Evolutionary conservation across 2,329 filamentous ascomycete species (phyloP).

Genomic region (Emergomyces orientalis): DNA sequence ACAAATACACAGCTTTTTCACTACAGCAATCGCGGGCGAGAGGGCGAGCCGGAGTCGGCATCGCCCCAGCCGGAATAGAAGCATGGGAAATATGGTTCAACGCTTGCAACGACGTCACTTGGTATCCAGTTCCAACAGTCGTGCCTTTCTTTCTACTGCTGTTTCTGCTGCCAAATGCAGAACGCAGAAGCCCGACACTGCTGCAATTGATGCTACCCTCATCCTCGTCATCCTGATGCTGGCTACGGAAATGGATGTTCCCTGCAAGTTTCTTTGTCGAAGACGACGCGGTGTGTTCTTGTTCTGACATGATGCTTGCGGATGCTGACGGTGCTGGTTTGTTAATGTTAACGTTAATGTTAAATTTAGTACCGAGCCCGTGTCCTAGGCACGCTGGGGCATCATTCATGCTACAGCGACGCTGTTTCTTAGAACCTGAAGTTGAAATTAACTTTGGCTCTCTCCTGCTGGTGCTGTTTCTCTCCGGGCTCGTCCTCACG

Average conservation of each 20-base stretch:
- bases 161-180: conserved; percentile 7
- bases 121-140: not conserved
- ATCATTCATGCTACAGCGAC: conserved; percentile 25
- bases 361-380: not conserved
- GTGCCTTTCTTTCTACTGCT: conserved; percentile 4
- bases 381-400: conserved; percentile 14
- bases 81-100: not conserved
- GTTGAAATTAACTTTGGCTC: not conserved
- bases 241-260: not conserved
- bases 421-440: conserved; percentile 10
- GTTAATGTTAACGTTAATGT: not conserved
- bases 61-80: not conserved
- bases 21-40: not conserved
- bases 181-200: conserved; percentile 9
- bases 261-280: not conserved
- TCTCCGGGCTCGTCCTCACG: not conserved
- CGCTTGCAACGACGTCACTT: not conserved
- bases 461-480: not conserved
- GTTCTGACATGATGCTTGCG: not conserved
- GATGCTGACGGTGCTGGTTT: not conserved
- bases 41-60: not conserved
- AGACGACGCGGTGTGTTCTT: not conserved
- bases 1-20: conserved; percentile 14
- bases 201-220: not conserved
- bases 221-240: not conserved